Conservation (phyloP, 768 basidiomycete species). For the Boletus sp. region DNA sequence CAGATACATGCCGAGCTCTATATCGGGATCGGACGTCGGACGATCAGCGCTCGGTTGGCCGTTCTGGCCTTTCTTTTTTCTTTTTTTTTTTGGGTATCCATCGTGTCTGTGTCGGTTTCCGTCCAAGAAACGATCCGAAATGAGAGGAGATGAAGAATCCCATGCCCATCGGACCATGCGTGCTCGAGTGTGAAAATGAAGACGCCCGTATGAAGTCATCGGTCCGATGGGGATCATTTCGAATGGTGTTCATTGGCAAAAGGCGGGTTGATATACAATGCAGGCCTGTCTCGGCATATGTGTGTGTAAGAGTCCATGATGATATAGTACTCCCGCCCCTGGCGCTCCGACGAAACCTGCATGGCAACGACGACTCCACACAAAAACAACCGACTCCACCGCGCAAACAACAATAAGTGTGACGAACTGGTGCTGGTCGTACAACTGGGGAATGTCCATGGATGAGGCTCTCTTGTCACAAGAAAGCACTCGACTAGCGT, state of each 20-base stretch:
- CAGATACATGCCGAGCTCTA: not conserved
- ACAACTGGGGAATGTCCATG: slow-evolving; percentile 28
- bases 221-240: slow-evolving; percentile 12
- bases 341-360: slow-evolving; percentile 23
- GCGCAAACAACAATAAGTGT: slow-evolving; percentile 8
- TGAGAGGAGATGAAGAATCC: slow-evolving; percentile 2
- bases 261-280: slow-evolving; percentile 27
- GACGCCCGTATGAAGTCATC: slow-evolving; percentile 23
- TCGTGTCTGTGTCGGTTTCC: too few relatives aligned
- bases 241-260: too few relatives aligned
- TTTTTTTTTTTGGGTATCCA: too few relatives aligned
- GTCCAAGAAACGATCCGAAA: too few relatives aligned
- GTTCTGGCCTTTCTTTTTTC: too few relatives aligned
- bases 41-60: slow-evolving; percentile 11
- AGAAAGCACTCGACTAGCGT: slow-evolving; percentile 23
- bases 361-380: slow-evolving; percentile 17
- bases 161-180: not conserved
- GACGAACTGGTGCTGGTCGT: slow-evolving; percentile 18
- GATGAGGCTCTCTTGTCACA: not conserved
- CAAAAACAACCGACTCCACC: not conserved
- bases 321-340: slow-evolving; percentile 13
- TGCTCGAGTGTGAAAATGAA: not conserved
- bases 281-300: slow-evolving; percentile 18
- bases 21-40: slow-evolving; percentile 18
- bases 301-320: slow-evolving; percentile 24